Evolutionary conservation across 495 filamentous ascomycete species (phyloP), one percentile per base, ranked within the genome.

Genomic region (Aspergillus homomorphus): DNA sequence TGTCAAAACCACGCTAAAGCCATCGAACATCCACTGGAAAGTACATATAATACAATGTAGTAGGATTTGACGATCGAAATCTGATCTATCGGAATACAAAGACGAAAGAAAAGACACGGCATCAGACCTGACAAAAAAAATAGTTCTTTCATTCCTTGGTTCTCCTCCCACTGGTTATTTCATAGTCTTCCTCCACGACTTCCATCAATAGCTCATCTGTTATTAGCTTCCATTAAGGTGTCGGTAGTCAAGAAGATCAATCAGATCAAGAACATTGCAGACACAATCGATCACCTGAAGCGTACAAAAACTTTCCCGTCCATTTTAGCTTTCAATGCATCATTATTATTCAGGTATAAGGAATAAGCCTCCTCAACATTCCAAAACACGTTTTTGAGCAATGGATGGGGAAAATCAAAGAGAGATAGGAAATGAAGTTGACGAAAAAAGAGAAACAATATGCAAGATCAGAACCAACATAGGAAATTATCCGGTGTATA

Each of bases 401-500:
- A 41, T 43, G 22, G 49, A 53, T 4, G 24, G n/a, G 33, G n/a
- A 48, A 38, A 58, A 51, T n/a, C 21, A 45, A 58, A 58, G 58
- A 42, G 45, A 55, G 51, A 55, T 46, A 50, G n/a, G 30, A 48
- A 57, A 43, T 18, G 38, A 24, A 50, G 45, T 19, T 14, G 18
- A 56, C 30, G 45, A 46, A 52, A 33, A 51, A 56, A 28, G 28
- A 48, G 57, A 42, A 61, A 50, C 50, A 57, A 45, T 51, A 49
- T 33, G 16, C 23, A 38, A 55, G 21, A 61, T 67, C 54, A 62
- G 43, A 54, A 57, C 56, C 51, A 64, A 59, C 22, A 56, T 54
- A 63, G 45, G 54, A 70, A 67, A 72, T 65, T 66, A 70, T 69
- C 48, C 51, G 52, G 51, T 44, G 44, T 41, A 54, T 44, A 55